These are phyloP conservation scores for Chlamydomonas eustigma DNA, from an alignment of 139 green algal species.

Conservation along the genomic window DNA sequence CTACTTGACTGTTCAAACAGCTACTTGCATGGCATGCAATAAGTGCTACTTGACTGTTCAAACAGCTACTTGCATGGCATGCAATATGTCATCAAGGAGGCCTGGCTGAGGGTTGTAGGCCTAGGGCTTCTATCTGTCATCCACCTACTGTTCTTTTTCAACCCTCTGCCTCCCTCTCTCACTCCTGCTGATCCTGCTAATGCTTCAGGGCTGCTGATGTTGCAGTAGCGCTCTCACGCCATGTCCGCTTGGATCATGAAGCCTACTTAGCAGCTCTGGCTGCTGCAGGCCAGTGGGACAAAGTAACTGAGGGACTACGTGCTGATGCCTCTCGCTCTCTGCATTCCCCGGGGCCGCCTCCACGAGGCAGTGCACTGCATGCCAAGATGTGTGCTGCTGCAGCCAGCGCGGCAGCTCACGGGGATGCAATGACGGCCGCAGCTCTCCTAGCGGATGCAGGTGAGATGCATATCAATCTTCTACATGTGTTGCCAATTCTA, in stretches of 20 bases:
- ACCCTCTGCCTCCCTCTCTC: not conserved
- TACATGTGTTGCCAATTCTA: too few relatives aligned
- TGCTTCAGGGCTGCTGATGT: slow-evolving; percentile 19
- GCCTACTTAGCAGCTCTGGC: slow-evolving; percentile 34
- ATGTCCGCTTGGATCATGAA: slow-evolving; percentile 18
- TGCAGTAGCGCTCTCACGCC: slow-evolving; percentile 28
- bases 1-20: too few relatives aligned
- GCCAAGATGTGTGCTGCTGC: slow-evolving; percentile 38
- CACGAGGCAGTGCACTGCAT: slow-evolving; percentile 29
- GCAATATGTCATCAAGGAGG: too few relatives aligned
- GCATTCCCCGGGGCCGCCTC: slow-evolving; percentile 31
- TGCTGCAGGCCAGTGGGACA: slow-evolving; percentile 21
- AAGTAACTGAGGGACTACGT: not conserved
- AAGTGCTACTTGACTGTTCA: too few relatives aligned
- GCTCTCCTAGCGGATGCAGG: not conserved
- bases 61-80: too few relatives aligned
- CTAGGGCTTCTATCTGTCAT: not conserved
- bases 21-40: too few relatives aligned
- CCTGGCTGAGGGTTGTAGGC: too few relatives aligned
- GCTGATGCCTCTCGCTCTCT: slow-evolving; percentile 16
- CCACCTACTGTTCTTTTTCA: not conserved
- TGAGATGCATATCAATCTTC: not conserved
- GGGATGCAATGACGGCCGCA: not conserved
- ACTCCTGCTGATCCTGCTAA: not conserved
- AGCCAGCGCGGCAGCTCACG: slow-evolving; percentile 37